Evolutionary conservation across 495 filamentous ascomycete genomes (phyloP), one percentile per base, ranked within the genome.

Genomic region (Bacidia gigantensis): DNA sequence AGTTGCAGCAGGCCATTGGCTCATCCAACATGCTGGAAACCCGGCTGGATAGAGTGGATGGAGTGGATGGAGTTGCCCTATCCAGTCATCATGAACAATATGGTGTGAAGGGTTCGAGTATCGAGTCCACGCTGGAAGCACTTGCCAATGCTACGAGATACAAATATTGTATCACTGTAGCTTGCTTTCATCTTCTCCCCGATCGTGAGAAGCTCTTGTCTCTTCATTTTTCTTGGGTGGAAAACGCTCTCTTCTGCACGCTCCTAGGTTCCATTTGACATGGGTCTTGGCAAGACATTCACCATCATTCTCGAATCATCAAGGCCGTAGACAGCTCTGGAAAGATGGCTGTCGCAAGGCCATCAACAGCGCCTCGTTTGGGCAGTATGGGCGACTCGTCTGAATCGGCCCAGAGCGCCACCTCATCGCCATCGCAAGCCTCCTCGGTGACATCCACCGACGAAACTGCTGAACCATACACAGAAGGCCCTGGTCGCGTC

Each of bases 371-470:
- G 7, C 29, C 29, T 7, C 29, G 29, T 14, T 14, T 35, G 5
- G 14, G 29, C 29, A 35, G 7, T 14, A 7, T 22, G 26, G 7
- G 21, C 3, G 44, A 47, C 18, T 24, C 22, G 21, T 47, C 44
- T 14, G n/a, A 22, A 3, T 47, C 44, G 22, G 22, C 44, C 44
- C 26, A n/a, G 18, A 47, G 44, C 44, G n/a, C 18, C 0, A 26
- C 48, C n/a, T 56, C 54, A 3, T 56, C 48, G 26, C 48, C 17
- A 22, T 56, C 54, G 10, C 47, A 25, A 9, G 42, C 49, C 26
- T 32, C 49, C 11, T 56, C 54, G n/a, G 49, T 51, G 25, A 51
- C 49, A 3, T 51, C 54, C 2, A 24, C 25, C 20, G 44, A 47
- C n/a, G 44, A 47, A 44, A 22, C 18, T 17, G 47, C 53, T 9